Base-by-base conservation (phyloP, 2,329 filamentous ascomycete species). In the Beauveria asiatica region DNA sequence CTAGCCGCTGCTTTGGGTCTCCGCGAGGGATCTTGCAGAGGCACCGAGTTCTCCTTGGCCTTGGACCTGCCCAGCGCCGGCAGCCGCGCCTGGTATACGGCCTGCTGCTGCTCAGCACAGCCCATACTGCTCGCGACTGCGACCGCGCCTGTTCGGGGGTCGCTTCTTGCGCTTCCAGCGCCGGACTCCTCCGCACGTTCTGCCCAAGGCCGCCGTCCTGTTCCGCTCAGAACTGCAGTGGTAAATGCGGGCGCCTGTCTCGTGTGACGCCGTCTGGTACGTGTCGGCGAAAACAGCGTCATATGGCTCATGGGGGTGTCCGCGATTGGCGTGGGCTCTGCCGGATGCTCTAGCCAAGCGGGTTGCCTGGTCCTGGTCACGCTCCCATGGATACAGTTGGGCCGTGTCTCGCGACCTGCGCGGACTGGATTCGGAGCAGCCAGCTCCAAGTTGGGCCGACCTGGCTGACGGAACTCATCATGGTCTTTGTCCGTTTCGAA, bases 301-400 rank as follows among this genome's bases (percentile, higher is more conserved):
- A 59, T 59, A 46, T 52, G 39, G 49, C 57, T 53, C 57, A 59
- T 59, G 6, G 57, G 57, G 21, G 57, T 17, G 33, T 59, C 57
- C 7, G 9, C 57, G 11, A 59, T 59, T 1, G 57, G 57, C 10
- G 57, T 59, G 3, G 57, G 48, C 30, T 59, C 57, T 11, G 57
- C n/a, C 1, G 41, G 3, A 23, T 53, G 21, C 7, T 53, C 57
- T 30, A 4, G 13, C 48, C 48, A 59, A 21, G 17, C 11, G 8
- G 42, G 8, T 16, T 59, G 37, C 30, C 41, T 53, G 16, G n/a
- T 3, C 9, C 41, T 5, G 5, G 25, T 4, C 7, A 33, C 19
- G n/a, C 30, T 39, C 1, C 7, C 54, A 41, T 39, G 16, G 9
- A 6, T 21, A 49, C 23, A 51, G 8, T 58, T 58, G 30, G 56